Conservation (phyloP, 2,329 filamentous ascomycete genomes). For the Alternaria arborescens region DNA sequence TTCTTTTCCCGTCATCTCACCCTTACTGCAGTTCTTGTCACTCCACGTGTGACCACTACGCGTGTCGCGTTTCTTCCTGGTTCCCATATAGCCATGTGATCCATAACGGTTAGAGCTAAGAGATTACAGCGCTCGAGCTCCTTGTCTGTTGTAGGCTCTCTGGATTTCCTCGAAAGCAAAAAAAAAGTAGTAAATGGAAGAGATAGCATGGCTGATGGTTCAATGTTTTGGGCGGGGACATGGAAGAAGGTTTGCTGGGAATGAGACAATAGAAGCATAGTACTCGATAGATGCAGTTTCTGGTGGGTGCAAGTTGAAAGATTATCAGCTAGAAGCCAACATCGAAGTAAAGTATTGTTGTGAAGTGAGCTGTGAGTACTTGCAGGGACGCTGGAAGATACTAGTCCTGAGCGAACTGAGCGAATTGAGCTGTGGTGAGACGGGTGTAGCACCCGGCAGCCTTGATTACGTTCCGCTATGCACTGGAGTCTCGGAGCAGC, state of each 20-base stretch:
- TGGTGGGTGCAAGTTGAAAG: neutral
- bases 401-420: neutral
- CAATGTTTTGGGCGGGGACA: neutral
- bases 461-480: neutral
- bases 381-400: no score
- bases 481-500: neutral
- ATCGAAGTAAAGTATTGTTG: neutral
- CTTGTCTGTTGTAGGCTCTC: neutral
- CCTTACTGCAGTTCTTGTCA: neutral
- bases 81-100: neutral
- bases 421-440: neutral
- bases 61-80: neutral
- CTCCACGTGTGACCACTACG: neutral
- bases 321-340: neutral
- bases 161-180: neutral
- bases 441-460: neutral
- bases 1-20: neutral
- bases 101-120: neutral
- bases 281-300: neutral
- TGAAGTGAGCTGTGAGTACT: neutral
- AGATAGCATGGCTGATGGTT: neutral
- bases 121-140: neutral
- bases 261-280: neutral
- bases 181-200: neutral
- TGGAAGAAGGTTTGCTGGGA: neutral